These are phyloP conservation scores for Diatrype stigma DNA, from an alignment of 2,329 filamentous ascomycete species.

Conservation along the genomic window DNA sequence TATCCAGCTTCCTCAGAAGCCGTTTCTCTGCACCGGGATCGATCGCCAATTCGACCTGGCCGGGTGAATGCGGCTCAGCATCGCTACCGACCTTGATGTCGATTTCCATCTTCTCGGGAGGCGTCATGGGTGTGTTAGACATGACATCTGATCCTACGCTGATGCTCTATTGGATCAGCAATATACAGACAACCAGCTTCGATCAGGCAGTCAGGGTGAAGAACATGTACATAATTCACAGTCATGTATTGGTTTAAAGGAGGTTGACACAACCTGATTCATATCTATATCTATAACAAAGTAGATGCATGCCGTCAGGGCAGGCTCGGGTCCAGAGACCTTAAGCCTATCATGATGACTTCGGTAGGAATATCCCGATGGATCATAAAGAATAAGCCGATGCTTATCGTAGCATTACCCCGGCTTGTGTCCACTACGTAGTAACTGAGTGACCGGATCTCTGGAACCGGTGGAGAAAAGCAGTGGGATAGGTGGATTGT, in stretches of 20 bases:
- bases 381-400: background rate
- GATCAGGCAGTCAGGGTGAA: too few relatives aligned
- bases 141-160: background rate
- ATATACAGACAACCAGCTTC: too few relatives aligned
- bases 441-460: background rate
- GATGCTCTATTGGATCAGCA: too few relatives aligned
- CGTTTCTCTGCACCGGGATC: constrained; percentile 6
- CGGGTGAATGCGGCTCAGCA: constrained; percentile 2
- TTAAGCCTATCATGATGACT: background rate
- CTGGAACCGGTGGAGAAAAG: background rate
- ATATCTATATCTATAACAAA: too few relatives aligned
- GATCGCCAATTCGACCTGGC: constrained; percentile 3
- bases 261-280: too few relatives aligned
- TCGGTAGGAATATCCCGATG: constrained; percentile 1
- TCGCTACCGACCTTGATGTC: constrained; percentile 2
- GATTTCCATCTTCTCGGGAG: constrained; percentile 3
- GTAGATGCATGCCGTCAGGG: too few relatives aligned
- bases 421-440: background rate
- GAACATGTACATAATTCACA: too few relatives aligned
- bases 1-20: constrained; percentile 11
- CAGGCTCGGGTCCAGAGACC: too few relatives aligned
- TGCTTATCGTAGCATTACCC: background rate
- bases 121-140: background rate
- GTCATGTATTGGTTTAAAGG: too few relatives aligned
- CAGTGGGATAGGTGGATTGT: background rate